Conservation (phyloP, 148 eudicot species). For the Rhododendron henanense region DNA sequence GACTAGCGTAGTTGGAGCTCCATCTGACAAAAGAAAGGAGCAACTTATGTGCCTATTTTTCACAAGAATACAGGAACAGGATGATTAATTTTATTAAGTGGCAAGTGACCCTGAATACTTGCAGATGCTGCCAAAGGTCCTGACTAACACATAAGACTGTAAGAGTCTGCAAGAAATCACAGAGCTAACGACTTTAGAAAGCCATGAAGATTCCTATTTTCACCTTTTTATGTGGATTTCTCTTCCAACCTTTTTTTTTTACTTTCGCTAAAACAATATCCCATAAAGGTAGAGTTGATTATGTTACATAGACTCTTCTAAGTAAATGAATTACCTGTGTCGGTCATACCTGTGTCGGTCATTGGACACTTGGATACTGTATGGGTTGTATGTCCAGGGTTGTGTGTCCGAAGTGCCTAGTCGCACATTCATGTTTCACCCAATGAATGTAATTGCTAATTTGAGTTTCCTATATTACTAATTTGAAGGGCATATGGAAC, state of each 20-base stretch:
- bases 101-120: not conserved
- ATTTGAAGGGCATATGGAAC: not conserved
- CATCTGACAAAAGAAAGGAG: conserved; percentile 40
- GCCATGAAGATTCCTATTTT: not conserved
- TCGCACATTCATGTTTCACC: not conserved
- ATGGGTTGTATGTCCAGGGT: not conserved
- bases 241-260: not conserved
- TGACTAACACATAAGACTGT: not conserved
- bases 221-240: not conserved
- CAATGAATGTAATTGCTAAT: not conserved
- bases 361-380: not conserved
- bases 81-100: not conserved
- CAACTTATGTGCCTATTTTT: not conserved
- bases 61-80: not conserved
- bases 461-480: not conserved
- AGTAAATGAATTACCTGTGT: not conserved
- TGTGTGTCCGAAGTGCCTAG: not conserved
- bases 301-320: not conserved
- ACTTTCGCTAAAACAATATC: not conserved
- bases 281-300: not conserved
- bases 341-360: not conserved
- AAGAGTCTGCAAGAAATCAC: not conserved
- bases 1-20: conserved; percentile 88
- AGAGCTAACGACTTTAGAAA: not conserved
- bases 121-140: conserved; percentile 6